Conservation (phyloP, 2,329 filamentous ascomycete genomes). For the Pezicula rhizophila region DNA sequence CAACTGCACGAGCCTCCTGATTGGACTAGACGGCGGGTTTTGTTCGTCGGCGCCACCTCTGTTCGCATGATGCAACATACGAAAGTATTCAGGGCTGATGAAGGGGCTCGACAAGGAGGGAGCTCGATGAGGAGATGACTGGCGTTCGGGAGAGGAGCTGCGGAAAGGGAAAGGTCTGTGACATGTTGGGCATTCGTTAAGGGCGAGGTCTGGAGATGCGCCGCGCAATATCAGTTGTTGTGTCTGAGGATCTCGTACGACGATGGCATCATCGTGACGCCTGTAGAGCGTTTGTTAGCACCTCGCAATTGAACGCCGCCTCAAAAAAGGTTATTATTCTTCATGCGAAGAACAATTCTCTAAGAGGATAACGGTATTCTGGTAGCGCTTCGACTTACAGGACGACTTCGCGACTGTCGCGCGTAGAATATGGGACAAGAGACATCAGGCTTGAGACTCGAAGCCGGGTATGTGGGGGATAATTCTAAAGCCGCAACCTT, state of each 20-base stretch:
- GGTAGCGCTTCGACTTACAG: slow-evolving; percentile 51
- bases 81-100: slow-evolving; percentile 90
- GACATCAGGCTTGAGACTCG: slow-evolving; percentile 40
- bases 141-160: slow-evolving; percentile 45
- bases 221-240: slow-evolving; percentile 78
- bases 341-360: background rate
- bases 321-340: background rate
- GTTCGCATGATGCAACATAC: slow-evolving; percentile 66
- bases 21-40: slow-evolving; percentile 42
- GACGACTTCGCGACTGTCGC: slow-evolving; percentile 71
- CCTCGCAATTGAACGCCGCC: slow-evolving; percentile 7
- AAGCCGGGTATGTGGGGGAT: too few species aligned
- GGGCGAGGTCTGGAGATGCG: slow-evolving; percentile 41
- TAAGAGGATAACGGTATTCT: background rate
- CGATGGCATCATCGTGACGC: slow-evolving; percentile 86
- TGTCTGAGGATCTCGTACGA: slow-evolving; percentile 81
- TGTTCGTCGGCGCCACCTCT: slow-evolving; percentile 37
- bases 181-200: slow-evolving; percentile 67
- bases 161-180: slow-evolving; percentile 27
- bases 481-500: too few species aligned
- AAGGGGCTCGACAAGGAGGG: slow-evolving; percentile 46
- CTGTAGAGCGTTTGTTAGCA: slow-evolving; percentile 39
- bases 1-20: slow-evolving; percentile 38
- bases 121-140: slow-evolving; percentile 37
- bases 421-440: slow-evolving; percentile 68